Percentiles rank a stretch among this genome's conserved stretches.
These are phyloP conservation scores for Magnusiomyces fungicola DNA, from an alignment of 1,139 yeast genomes.

Conservation along the genomic window DNA sequence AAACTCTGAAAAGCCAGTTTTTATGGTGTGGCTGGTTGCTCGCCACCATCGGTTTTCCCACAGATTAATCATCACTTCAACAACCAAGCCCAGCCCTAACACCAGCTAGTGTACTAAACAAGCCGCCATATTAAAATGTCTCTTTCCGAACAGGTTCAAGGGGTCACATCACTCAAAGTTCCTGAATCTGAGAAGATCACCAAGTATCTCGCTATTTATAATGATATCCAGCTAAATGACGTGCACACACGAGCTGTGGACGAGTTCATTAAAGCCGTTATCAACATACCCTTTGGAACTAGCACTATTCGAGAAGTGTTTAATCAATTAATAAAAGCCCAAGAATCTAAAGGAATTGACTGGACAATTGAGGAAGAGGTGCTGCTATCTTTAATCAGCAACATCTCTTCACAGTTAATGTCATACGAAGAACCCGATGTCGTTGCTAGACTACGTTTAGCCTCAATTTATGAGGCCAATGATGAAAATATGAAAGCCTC, in stretches of 20 bases:
- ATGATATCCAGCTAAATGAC: not conserved
- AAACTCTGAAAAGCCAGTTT: too few relatives aligned
- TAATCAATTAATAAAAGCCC: not conserved
- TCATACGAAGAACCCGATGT: conserved; percentile 28
- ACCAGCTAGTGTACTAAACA: too few relatives aligned
- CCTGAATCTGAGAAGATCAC: conserved; percentile 8
- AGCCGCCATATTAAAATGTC: too few relatives aligned
- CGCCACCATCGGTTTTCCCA: too few relatives aligned
- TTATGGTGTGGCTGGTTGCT: too few relatives aligned
- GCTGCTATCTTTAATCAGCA: conserved; percentile 14
- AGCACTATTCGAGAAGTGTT: conserved; percentile 10
- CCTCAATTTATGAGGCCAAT: conserved; percentile 24
- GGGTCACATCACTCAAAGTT: conserved; percentile 7
- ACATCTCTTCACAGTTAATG: conserved; percentile 21
- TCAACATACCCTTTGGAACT: conserved; percentile 15
- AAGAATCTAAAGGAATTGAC: not conserved
- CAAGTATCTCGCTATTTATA: conserved; percentile 4
- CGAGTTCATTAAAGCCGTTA: conserved; percentile 10
- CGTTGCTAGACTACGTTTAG: conserved; percentile 25
- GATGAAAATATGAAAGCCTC: conserved; percentile 27
- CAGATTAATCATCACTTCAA: too few relatives aligned
- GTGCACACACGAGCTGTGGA: not conserved
- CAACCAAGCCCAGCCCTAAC: too few relatives aligned
- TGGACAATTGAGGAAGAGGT: conserved; percentile 12
- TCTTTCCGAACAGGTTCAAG: conserved; percentile 7